These are phyloP conservation scores for Aegilops tauschii DNA, from an alignment of 176 grass and related monocot genomes.

Conservation along the genomic window DNA sequence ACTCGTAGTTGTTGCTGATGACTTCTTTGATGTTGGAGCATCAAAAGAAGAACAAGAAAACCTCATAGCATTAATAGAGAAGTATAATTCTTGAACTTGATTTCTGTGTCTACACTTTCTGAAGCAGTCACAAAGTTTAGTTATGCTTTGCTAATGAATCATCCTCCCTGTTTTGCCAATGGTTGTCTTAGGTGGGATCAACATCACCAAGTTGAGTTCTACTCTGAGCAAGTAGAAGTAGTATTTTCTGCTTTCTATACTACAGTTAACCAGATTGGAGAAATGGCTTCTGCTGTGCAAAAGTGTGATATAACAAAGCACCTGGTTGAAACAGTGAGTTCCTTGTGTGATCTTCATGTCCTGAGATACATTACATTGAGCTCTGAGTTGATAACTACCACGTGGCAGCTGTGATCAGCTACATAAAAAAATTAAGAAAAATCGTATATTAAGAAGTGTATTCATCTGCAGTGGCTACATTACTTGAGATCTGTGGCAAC, in stretches of 20 bases:
- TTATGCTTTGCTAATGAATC: neutral
- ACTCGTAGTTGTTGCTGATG: conserved; percentile 62
- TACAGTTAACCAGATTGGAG: conserved; percentile 55
- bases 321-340: conserved; percentile 56
- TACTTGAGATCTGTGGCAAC: conserved; percentile 57
- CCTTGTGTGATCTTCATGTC: neutral
- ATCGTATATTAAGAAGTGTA: neutral
- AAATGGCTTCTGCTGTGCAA: conserved; percentile 50
- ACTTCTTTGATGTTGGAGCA: conserved; percentile 63
- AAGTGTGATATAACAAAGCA: conserved; percentile 44
- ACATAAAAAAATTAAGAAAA: too few relatives aligned
- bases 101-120: neutral
- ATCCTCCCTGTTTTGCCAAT: neutral
- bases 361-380: neutral
- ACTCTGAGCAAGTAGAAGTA: conserved; percentile 61
- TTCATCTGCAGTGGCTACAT: conserved; percentile 47
- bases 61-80: conserved; percentile 43
- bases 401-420: too few relatives aligned
- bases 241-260: conserved; percentile 54
- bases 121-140: neutral
- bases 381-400: neutral
- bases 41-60: too few relatives aligned
- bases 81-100: conserved; percentile 23
- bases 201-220: conserved; percentile 39
- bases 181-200: conserved; percentile 15